A percentile compares a stretch with the other conserved stretches of the same genome.
phyloP scores from a whole-genome alignment of 805 yeast species.

The Teunomyces atbi region DNA sequence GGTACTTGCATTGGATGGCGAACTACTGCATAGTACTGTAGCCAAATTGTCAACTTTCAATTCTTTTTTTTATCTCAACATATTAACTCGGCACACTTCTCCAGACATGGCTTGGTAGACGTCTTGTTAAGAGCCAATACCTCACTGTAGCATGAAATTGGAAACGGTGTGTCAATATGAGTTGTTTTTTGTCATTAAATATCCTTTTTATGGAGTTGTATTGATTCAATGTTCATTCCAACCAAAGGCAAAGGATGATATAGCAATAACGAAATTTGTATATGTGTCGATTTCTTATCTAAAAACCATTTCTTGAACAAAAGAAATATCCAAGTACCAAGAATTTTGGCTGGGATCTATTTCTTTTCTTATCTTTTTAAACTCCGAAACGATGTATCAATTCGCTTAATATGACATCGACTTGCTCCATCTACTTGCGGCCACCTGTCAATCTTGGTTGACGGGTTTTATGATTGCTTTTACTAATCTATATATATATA shows the following conservation, averaged over 20 bases:
- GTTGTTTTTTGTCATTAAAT: background rate
- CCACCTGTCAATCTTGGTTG: no score
- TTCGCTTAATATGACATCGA: background rate
- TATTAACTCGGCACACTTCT: background rate
- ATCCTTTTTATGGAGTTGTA: constrained; percentile 20
- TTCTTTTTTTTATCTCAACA: background rate
- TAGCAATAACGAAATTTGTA: background rate
- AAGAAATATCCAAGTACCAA: background rate
- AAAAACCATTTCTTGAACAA: no score
- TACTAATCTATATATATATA: no score
- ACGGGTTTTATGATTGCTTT: no score
- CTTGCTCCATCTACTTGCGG: background rate
- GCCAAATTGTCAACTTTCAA: background rate
- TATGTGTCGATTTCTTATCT: background rate
- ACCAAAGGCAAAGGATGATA: constrained; percentile 29
- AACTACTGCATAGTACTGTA: background rate
- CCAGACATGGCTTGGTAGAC: background rate
- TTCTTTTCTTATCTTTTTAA: background rate
- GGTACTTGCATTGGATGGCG: background rate
- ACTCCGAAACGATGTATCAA: background rate
- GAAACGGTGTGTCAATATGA: background rate
- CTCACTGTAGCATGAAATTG: background rate
- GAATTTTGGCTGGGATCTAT: background rate
- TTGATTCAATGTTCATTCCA: constrained; percentile 6
- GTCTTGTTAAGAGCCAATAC: background rate